Percentiles rank a stretch among this genome's conserved stretches.
Conservation (phyloP, 164 flowering plant genomes). For the Cinnamomum chago region DNA sequence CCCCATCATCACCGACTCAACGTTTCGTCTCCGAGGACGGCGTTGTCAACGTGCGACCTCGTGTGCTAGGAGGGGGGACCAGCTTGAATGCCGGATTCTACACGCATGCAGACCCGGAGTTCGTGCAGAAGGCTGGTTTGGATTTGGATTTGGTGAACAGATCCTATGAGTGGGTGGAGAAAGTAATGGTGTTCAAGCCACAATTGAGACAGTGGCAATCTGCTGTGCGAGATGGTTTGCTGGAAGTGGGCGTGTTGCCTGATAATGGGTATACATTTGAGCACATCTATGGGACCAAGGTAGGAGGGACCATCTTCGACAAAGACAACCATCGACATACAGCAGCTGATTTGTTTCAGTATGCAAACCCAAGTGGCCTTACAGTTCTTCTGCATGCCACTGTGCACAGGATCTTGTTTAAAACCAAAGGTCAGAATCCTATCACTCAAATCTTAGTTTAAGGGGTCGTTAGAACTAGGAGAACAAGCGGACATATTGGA, state of each 20-base stretch:
- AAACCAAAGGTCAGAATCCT: constrained; percentile 24
- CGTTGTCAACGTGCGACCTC: constrained; percentile 54
- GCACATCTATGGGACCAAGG: constrained; percentile 67
- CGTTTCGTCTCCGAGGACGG: constrained; percentile 72
- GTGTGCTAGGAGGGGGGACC: constrained; percentile 76
- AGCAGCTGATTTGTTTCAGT: constrained; percentile 71
- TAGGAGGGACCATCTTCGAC: constrained; percentile 81
- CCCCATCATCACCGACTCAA: constrained; percentile 54
- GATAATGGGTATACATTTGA: constrained; percentile 68
- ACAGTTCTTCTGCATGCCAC: constrained; percentile 56
- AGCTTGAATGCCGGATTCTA: constrained; percentile 77
- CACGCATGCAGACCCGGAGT: constrained; percentile 42
- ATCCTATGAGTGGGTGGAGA: constrained; percentile 79
- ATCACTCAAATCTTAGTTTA: no score
- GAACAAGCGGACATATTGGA: no score
- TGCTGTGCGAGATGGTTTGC: constrained; percentile 64
- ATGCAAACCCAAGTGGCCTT: constrained; percentile 49
- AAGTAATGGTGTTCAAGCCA: constrained; percentile 54
- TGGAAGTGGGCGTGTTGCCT: constrained; percentile 64
- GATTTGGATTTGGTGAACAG: constrained; percentile 35
- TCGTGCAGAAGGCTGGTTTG: constrained; percentile 41
- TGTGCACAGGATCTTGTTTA: constrained; percentile 50
- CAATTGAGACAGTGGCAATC: constrained; percentile 60
- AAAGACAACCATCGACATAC: constrained; percentile 58
- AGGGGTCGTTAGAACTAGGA: no score